Conservation (phyloP, 2,329 filamentous ascomycete species). For the Emericellopsis atlantica region DNA sequence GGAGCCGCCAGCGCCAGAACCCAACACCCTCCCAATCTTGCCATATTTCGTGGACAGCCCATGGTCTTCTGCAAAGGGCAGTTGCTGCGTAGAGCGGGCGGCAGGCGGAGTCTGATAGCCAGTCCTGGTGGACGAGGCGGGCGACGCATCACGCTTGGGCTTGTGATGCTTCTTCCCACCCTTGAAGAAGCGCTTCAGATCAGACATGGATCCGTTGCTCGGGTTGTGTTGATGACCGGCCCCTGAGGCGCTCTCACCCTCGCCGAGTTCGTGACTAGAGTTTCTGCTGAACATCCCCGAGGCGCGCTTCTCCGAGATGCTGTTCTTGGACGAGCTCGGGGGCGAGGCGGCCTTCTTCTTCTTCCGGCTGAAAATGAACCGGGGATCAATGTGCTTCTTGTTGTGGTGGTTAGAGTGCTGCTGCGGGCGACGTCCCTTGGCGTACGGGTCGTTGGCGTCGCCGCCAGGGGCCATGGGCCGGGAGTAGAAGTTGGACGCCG, state of each 20-base stretch:
- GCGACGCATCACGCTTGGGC: constrained; percentile 55
- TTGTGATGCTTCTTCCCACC: constrained; percentile 57
- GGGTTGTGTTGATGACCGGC: constrained; percentile 11
- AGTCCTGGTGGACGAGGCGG: constrained; percentile 40
- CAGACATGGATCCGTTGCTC: constrained; percentile 71
- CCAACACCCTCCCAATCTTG: constrained; percentile 87
- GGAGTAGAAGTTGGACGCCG: constrained; percentile 52
- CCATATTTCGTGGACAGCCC: constrained; percentile 85
- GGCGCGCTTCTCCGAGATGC: constrained; percentile 40
- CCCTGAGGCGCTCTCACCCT: not conserved
- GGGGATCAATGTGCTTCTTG: constrained; percentile 48
- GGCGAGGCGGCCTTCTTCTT: constrained; percentile 51
- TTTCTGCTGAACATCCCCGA: constrained; percentile 24
- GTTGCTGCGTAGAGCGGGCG: constrained; percentile 41
- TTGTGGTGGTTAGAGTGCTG: constrained; percentile 45
- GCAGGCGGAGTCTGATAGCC: constrained; percentile 33
- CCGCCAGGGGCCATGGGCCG: constrained; percentile 69
- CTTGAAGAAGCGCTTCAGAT: constrained; percentile 94
- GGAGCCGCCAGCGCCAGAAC: constrained; percentile 87
- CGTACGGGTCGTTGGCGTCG: constrained; percentile 75
- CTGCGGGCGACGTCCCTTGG: constrained; percentile 62
- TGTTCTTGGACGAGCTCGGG: constrained; percentile 37
- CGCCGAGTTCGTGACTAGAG: constrained; percentile 4
- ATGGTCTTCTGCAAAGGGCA: constrained; percentile 92
- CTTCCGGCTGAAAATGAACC: constrained; percentile 73